Evolutionary conservation across 2,329 filamentous ascomycete species (phyloP), one percentile per base, ranked within the genome.

Genomic region (Colletotrichum falcatum): DNA sequence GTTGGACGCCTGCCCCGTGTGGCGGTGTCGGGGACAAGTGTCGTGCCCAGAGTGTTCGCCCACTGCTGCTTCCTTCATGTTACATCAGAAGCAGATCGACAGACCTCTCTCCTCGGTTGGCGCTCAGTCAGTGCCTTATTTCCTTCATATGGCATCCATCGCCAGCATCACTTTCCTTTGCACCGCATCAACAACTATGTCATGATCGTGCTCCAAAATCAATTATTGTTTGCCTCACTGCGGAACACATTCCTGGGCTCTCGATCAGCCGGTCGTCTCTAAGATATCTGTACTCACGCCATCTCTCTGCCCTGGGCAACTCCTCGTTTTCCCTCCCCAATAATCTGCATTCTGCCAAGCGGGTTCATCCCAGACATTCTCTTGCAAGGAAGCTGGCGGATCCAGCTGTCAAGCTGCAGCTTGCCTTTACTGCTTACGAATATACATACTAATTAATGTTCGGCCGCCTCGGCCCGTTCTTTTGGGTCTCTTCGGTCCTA

Each of bases 31-130:
- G 30, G 26, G 16, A 16, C n/a, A 44, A 44, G 56, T 49, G 30
- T 49, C 30, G 56, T 49, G 42, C 26, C 30, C 11, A 48, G 58
- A 53, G 48, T 69, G 60, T 58, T 65, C 53, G 65, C 59, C 42
- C 35, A 42, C 48, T 26, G 59, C 42, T 23, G 14, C 39, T 6
- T 42, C 33, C 26, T 26, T n/a, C 11, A 26, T 51, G 42, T 56
- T 55, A 56, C 55, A 55, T 70, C 66, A 66, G 66, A 51, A 65
- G 62, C 66, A 30, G 20, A 61, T 37, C 55, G 66, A 54, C 44
- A 16, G 30, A 14, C 39, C 39, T 28, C 49, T 37, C 42, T 54
- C 39, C 44, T 42, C 35, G 12, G 18, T 37, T 37, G 35, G 11
- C 35, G 39, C 5, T n/a, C 9, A 20, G 26, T 39, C 37, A n/a